Evolutionary conservation across 305 asterid genomes (phyloP).

Genomic region (Fraxinus paxiana): DNA sequence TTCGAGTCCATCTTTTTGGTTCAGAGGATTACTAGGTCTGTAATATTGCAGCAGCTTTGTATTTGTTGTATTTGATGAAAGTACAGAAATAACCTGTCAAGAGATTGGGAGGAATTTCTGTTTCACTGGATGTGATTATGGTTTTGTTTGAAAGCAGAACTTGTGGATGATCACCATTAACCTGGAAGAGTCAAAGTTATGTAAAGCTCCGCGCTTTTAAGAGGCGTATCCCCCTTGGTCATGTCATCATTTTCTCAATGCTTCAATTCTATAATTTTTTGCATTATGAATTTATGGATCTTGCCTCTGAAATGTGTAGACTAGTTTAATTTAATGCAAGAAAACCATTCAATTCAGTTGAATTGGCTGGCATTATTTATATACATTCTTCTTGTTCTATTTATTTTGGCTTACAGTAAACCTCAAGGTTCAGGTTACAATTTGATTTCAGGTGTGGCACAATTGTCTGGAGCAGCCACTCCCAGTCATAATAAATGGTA

Average conservation of each 20-base stretch:
- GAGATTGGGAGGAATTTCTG: conserved; percentile 35
- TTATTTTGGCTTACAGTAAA: background rate
- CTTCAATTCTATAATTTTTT: background rate
- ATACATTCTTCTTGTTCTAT: background rate
- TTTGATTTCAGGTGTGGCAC: background rate
- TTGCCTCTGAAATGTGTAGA: background rate
- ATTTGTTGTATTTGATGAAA: conserved; percentile 70
- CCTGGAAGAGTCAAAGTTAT: background rate
- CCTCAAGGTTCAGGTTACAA: background rate
- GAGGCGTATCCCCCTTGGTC: background rate
- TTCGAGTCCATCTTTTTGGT: conserved; percentile 30
- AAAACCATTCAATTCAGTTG: background rate
- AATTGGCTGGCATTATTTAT: background rate
- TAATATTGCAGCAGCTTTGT: conserved; percentile 56
- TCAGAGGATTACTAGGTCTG: conserved; percentile 47
- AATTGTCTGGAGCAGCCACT: background rate
- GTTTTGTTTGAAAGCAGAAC: background rate
- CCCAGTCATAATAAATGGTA: background rate
- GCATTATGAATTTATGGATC: background rate
- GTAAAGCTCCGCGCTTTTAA: conserved; percentile 19
- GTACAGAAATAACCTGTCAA: conserved; percentile 59
- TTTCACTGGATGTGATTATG: conserved; percentile 20
- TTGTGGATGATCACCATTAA: background rate
- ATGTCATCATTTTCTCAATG: background rate
- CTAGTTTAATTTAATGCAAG: background rate